Evolutionary conservation across 257 asterid genomes (phyloP).

Genomic region (Solanum medicagineum): DNA sequence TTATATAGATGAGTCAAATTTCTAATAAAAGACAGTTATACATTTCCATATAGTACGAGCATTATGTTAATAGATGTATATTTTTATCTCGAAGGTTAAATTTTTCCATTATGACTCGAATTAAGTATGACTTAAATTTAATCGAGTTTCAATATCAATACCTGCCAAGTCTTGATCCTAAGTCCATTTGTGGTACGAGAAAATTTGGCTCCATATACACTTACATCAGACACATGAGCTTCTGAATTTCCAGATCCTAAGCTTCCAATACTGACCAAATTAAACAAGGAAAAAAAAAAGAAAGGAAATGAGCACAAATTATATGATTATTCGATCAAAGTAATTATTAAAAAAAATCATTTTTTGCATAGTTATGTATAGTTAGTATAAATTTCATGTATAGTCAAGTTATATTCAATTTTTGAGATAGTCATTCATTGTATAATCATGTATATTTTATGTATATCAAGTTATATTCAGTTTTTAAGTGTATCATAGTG

Average conservation of each 20-base stretch:
- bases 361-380: too few species aligned
- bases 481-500: too few species aligned
- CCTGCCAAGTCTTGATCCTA: conserved; percentile 93
- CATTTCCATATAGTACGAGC: background rate
- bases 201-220: conserved; percentile 51
- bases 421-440: too few species aligned
- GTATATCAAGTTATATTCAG: too few species aligned
- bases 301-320: background rate
- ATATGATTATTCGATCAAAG: background rate
- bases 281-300: background rate
- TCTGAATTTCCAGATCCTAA: conserved; percentile 50
- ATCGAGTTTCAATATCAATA: background rate
- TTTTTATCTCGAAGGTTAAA: background rate
- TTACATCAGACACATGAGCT: conserved; percentile 54
- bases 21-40: background rate
- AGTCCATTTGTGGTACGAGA: conserved; percentile 65
- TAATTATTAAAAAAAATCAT: too few species aligned
- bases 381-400: too few species aligned
- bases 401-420: too few species aligned
- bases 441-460: too few species aligned
- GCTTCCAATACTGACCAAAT: conserved; percentile 45
- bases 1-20: background rate
- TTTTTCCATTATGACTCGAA: background rate
- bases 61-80: background rate
- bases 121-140: background rate